A percentile compares a stretch with the other conserved stretches of the same genome.
These are phyloP conservation scores for Strigomonas culicis DNA, from an alignment of 208 protist species.

Conservation along the genomic window DNA sequence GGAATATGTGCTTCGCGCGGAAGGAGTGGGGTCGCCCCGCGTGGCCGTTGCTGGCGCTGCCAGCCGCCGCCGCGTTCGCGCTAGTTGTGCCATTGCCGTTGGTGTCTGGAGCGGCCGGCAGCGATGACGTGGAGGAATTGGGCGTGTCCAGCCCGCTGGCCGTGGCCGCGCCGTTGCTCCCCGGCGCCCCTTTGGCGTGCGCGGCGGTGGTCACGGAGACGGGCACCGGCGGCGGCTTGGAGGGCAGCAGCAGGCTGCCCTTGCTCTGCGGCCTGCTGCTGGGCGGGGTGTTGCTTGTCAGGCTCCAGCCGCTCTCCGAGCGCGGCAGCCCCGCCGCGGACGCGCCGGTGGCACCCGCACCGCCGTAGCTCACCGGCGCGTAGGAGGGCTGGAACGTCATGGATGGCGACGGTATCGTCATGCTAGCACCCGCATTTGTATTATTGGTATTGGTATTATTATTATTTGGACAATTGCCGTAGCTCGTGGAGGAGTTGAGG, in stretches of 20 bases:
- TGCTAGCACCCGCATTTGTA: neutral
- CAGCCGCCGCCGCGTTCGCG: too few species aligned
- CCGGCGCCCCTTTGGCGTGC: too few species aligned
- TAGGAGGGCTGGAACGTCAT: neutral
- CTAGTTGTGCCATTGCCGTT: too few species aligned
- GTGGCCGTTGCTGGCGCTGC: too few species aligned
- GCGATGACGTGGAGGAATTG: constrained; percentile 1
- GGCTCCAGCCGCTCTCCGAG: neutral
- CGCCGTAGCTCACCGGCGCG: neutral
- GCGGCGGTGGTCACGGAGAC: neutral
- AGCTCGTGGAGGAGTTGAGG: neutral
- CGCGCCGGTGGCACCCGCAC: too few species aligned
- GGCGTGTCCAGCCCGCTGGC: neutral
- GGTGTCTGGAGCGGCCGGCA: too few species aligned
- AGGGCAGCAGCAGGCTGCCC: too few species aligned
- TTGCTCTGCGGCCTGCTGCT: too few species aligned
- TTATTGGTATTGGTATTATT: too few species aligned
- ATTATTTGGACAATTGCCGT: neutral
- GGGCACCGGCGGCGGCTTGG: neutral
- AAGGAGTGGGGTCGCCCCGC: too few species aligned
- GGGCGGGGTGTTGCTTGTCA: neutral
- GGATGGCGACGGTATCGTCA: neutral
- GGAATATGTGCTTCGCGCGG: constrained; percentile 6
- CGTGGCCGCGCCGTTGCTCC: neutral
- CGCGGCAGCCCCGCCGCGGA: too few species aligned